Base-by-base conservation (phyloP, 768 basidiomycete species). In the Tephrocybe rancida region DNA sequence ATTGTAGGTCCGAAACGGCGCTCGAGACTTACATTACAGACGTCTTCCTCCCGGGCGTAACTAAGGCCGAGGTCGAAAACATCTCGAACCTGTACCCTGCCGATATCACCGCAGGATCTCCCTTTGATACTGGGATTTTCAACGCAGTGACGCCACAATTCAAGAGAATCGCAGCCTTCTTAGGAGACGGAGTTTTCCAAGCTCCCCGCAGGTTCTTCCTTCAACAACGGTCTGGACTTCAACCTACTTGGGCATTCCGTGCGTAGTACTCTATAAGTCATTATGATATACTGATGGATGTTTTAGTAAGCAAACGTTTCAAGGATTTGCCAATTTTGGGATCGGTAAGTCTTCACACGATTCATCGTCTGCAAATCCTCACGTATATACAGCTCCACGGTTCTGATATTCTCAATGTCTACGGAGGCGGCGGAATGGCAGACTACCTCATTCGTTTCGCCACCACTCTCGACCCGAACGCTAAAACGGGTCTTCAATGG, bases 131-230 rank as follows among this genome's bases (percentile, higher is more conserved):
- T 0, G 72, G 75, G 0, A 34, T 61, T 18, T 44, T 65, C 22
- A 75, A 81, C 42, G 70, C 69, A 0, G 57, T 76, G 3, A 70
- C 74, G 2, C 71, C 78, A 0, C 73, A 83, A 53, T 83, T 70
- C 65, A 84, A 83, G 60, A 67, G 80, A 1, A 42, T 81, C 5
- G 75, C 81, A 1, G 72, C 81, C 0, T 64, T 83, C 47, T 72
- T 70, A 43, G 81, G 80, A 0, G 83, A 85, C 46, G 62, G 57
- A 8, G 67, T 74, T 0, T 82, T 82, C 64, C 78, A 81, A 35
- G 80, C 70, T 0, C 80, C 81, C 8, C 70, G 81, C 16, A 67
- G 78, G 10, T 73, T 76, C 60, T 76, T 84, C 57, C 60, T 83
- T 18, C 60, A 77, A 35, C 50, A 68, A 19, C 57, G 58, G 3